Evolutionary conservation across 2,329 filamentous ascomycete genomes (phyloP), one percentile per base, ranked within the genome.

Genomic region (Ophiostoma quercus): DNA sequence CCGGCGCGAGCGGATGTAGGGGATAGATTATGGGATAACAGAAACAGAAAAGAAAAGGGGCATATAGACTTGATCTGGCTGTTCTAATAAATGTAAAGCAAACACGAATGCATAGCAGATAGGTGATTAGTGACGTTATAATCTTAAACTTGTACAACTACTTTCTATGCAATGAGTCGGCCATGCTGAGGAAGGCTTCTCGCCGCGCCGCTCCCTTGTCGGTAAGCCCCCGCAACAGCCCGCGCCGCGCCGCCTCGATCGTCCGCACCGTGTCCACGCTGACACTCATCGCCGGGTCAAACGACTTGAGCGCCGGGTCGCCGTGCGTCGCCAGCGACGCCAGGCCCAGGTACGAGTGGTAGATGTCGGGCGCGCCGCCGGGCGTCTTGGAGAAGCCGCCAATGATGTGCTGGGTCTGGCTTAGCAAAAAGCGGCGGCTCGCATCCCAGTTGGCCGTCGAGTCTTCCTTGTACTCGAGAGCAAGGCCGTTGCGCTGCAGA

Each of bases 341-440:
- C 43, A 98, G 84, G 0, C 93, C 95, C 39, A 98, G 85, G 77
- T 94, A 97, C 0, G 91, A 91, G 77, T 99, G 95, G 74, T 96
- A 92, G 34, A 98, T 83, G 80, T 92, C 91, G 14, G 91, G 91
- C 63, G 86, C 86, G 14, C 86, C 84, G 6, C 87, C 88, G 0
- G 88, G 86, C 12, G 83, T 79, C 76, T 95, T 94, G n/a, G 87
- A 87, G 78, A 95, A 95, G 0, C 92, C 92, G 62, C 92, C 92
- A 32, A 97, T 90, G 22, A 87, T 78, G 78, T 98, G 94, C 77
- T 97, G 92, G 0, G 92, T 97, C 76, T 93, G 90, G 67, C 91
- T 87, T 11, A 97, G 84, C 14, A 99, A 82, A 79, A 95, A 98
- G 67, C 85, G 84, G n/a, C 92, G 87, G 63, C 90, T 87, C 0